Percentiles rank a stretch among this genome's conserved stretches.
Conservation (phyloP, 23 red algal species). For the Pyropia yezoensis region DNA sequence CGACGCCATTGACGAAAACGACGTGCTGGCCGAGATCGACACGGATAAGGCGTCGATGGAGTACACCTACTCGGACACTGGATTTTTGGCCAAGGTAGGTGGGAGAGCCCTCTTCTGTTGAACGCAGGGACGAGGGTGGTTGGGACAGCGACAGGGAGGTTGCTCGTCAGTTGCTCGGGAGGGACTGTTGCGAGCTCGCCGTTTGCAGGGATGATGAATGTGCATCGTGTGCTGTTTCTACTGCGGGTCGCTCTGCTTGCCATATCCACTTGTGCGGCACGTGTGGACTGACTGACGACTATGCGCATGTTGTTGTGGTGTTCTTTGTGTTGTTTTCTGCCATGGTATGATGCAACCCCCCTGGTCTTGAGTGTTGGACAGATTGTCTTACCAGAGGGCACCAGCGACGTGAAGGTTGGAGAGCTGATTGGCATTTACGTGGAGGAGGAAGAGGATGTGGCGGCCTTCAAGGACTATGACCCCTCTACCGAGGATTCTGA, state of each 20-base stretch:
- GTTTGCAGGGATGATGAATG: too few relatives aligned
- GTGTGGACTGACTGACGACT: too few relatives aligned
- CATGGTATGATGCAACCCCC: not conserved
- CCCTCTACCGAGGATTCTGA: constrained; percentile 11
- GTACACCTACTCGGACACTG: constrained; percentile 88
- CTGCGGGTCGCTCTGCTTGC: too few relatives aligned
- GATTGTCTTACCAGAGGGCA: constrained; percentile 67
- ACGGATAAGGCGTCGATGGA: constrained; percentile 93
- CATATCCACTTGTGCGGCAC: too few relatives aligned
- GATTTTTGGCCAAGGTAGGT: constrained; percentile 77
- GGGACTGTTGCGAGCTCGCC: not conserved
- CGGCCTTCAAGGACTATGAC: constrained; percentile 69
- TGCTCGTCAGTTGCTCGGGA: not conserved
- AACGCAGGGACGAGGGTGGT: not conserved
- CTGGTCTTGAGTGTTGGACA: not conserved
- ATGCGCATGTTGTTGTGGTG: too few relatives aligned
- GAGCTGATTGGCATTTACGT: constrained; percentile 63
- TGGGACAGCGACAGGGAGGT: not conserved
- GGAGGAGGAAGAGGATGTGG: constrained; percentile 69
- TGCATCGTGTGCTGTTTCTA: too few relatives aligned
- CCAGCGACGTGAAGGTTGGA: constrained; percentile 76
- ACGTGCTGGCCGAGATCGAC: constrained; percentile 90
- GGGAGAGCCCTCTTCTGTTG: not conserved
- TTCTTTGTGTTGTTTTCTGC: too few relatives aligned
- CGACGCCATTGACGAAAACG: constrained; percentile 64